Percentiles rank a stretch among this genome's conserved stretches.
Evolutionary conservation across 139 green algal species (phyloP).

Genomic region (Micractinium conductrix): DNA sequence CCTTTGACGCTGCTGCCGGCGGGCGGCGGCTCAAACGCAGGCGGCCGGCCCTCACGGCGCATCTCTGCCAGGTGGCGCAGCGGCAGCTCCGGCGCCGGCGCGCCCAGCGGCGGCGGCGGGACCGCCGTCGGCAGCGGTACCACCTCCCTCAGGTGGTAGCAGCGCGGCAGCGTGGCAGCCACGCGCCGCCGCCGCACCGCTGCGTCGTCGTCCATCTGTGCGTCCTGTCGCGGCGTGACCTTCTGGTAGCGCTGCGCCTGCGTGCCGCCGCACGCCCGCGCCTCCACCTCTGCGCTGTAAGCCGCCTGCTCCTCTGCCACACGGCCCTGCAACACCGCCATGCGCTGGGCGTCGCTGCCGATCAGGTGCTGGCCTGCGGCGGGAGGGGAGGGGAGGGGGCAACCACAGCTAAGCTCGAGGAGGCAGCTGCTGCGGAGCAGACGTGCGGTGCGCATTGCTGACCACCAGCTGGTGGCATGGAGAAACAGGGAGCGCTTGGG

Average conservation of each 20-base stretch:
- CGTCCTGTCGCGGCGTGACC: constrained; percentile 31
- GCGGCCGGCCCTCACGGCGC: not conserved
- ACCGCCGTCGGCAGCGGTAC: not conserved
- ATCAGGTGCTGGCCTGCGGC: constrained; percentile 10
- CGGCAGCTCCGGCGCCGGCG: not conserved
- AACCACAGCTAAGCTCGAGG: no score
- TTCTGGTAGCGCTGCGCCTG: constrained; percentile 11
- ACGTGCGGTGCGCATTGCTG: no score
- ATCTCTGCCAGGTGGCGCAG: not conserved
- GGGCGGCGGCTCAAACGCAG: not conserved
- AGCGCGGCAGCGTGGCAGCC: not conserved
- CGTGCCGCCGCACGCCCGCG: not conserved
- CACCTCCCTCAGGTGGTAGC: not conserved
- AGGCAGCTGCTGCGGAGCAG: no score
- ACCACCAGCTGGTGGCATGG: no score
- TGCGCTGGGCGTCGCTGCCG: constrained; percentile 25
- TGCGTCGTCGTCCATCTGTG: constrained; percentile 38
- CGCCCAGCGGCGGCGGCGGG: not conserved
- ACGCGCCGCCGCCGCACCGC: not conserved
- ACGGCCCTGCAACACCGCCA: not conserved
- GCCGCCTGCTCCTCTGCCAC: constrained; percentile 22
- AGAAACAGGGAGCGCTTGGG: no score
- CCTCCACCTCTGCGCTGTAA: not conserved
- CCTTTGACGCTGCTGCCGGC: not conserved
- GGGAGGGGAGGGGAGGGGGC: not conserved